phyloP scores from a whole-genome alignment of 192 early-diverging fungal species.

The Dimargaris verticillata region DNA sequence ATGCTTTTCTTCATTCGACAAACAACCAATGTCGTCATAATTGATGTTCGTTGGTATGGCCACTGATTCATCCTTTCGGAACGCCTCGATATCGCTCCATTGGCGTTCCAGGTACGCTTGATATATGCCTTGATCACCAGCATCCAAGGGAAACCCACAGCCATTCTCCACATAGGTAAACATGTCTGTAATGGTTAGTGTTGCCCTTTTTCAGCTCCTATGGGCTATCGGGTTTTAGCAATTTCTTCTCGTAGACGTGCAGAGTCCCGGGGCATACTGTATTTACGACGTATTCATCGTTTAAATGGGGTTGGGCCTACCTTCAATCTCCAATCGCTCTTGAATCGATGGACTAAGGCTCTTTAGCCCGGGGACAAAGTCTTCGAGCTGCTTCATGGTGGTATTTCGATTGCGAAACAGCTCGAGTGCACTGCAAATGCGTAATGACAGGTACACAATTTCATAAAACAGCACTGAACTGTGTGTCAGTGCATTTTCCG shows the following conservation, averaged over 20 bases:
- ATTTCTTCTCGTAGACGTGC: too few relatives aligned
- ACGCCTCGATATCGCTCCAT: conserved; percentile 36
- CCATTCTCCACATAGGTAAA: too few relatives aligned
- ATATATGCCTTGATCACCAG: conserved; percentile 23
- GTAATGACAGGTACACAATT: too few relatives aligned
- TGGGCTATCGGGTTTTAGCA: too few relatives aligned
- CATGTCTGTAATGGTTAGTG: too few relatives aligned
- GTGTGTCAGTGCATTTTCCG: too few relatives aligned
- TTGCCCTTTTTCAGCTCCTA: too few relatives aligned
- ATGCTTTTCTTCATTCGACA: conserved; percentile 37
- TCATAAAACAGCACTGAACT: too few relatives aligned
- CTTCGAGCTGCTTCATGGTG: conserved; percentile 9
- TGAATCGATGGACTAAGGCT: conserved; percentile 30
- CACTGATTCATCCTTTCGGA: conserved; percentile 50
- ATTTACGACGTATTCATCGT: too few relatives aligned
- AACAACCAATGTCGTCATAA: conserved; percentile 35
- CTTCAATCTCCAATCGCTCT: conserved; percentile 41
- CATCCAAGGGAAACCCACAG: too few relatives aligned
- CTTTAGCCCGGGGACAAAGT: conserved; percentile 36
- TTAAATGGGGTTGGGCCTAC: too few relatives aligned
- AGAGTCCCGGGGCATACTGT: too few relatives aligned
- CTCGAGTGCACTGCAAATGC: conserved; percentile 22
- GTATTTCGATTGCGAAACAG: conserved; percentile 25
- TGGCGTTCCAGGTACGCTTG: conserved; percentile 48
- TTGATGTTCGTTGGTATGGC: conserved; percentile 43